Evolutionary conservation across 2,329 filamentous ascomycete species (phyloP).

Genomic region (Elsinoe fawcettii): DNA sequence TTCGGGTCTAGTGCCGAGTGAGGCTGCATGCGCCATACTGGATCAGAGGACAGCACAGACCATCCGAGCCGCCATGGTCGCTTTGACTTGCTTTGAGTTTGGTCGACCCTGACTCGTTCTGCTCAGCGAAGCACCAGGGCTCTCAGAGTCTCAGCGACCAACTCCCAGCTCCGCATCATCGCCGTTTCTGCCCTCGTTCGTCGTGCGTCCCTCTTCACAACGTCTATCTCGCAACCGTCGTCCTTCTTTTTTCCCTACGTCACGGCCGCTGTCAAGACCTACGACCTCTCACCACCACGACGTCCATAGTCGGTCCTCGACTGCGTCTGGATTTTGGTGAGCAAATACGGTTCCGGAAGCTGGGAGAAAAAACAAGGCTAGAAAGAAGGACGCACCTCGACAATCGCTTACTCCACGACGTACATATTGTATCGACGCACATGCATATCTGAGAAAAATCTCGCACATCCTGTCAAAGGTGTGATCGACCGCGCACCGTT

Average conservation of each 20-base stretch:
- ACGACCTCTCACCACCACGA: not conserved
- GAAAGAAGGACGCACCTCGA: not conserved
- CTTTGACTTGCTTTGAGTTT: constrained; percentile 3
- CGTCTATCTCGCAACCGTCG: constrained; percentile 13
- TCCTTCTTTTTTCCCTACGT: constrained; percentile 3
- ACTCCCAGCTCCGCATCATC: not conserved
- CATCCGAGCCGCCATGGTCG: not conserved
- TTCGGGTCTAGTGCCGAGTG: not conserved
- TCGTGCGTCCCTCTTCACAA: constrained; percentile 6
- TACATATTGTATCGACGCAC: constrained; percentile 11
- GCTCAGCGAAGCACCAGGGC: not conserved
- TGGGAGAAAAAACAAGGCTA: not conserved
- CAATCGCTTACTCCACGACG: not conserved
- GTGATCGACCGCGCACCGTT: constrained; percentile 13
- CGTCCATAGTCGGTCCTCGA: not conserved
- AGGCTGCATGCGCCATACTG: not conserved
- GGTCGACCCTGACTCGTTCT: not conserved
- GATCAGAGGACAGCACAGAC: not conserved
- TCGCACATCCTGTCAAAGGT: constrained; percentile 6
- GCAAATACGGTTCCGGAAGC: not conserved
- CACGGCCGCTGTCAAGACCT: constrained; percentile 3
- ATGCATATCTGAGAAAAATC: constrained; percentile 7
- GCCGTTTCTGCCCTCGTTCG: constrained; percentile 5
- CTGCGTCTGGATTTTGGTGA: not conserved
- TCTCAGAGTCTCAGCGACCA: not conserved